phyloP scores from a whole-genome alignment of 148 eudicot genomes.

The Dysphania ambrosioides region DNA sequence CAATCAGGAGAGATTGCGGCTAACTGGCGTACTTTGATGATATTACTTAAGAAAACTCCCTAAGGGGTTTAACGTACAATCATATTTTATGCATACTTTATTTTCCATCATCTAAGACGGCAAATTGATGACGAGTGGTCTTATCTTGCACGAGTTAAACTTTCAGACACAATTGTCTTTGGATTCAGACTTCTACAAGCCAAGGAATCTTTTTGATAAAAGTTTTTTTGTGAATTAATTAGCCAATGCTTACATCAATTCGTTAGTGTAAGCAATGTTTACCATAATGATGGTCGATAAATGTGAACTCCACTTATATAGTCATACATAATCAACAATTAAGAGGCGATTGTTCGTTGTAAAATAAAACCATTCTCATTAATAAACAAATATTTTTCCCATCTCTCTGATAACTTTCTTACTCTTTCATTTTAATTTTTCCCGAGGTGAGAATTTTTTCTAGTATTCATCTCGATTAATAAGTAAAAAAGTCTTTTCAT shows the following conservation, averaged over 20 bases:
- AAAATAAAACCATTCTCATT: not conserved
- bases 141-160: slow-evolving; percentile 10
- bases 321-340: not conserved
- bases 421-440: too few species aligned
- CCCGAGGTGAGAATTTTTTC: too few species aligned
- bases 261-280: not conserved
- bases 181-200: not conserved
- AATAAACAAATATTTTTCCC: too few species aligned
- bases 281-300: not conserved
- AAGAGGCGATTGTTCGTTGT: not conserved
- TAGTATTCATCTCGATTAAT: too few species aligned
- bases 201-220: not conserved
- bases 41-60: slow-evolving; percentile 13
- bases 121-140: not conserved
- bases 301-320: slow-evolving; percentile 1
- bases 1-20: slow-evolving; percentile 4
- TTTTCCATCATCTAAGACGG: not conserved
- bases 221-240: not conserved
- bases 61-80: not conserved
- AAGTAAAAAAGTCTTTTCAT: too few species aligned
- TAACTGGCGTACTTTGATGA: not conserved
- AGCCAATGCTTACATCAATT: not conserved
- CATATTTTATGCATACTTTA: not conserved
- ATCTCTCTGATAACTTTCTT: too few species aligned
- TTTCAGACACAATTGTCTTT: not conserved